These are phyloP conservation scores for Xylaria castorea DNA, from an alignment of 495 filamentous ascomycete species.

Conservation along the genomic window DNA sequence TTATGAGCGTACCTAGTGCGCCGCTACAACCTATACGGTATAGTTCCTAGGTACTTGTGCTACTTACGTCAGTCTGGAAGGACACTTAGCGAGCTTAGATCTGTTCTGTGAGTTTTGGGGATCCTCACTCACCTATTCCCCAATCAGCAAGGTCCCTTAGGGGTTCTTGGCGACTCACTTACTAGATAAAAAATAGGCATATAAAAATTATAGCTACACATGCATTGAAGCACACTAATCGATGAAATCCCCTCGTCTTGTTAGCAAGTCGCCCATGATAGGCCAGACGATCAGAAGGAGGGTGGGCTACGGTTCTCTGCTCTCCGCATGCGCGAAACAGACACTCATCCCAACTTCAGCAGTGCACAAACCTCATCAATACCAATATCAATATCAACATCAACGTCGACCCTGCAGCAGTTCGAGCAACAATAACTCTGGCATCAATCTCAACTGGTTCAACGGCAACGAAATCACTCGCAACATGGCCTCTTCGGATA, in stretches of 20 bases:
- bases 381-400: background rate
- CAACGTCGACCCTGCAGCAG: constrained; percentile 3
- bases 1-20: background rate
- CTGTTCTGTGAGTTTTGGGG: background rate
- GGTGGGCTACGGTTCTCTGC: constrained; percentile 20
- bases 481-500: constrained; percentile 47
- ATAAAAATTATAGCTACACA: constrained; percentile 9
- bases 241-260: constrained; percentile 13
- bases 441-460: background rate
- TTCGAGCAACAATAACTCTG: constrained; percentile 6
- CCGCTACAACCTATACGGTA: background rate
- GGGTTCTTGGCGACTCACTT: constrained; percentile 13
- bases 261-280: constrained; percentile 8
- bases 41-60: background rate
- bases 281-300: constrained; percentile 14
- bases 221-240: constrained; percentile 14
- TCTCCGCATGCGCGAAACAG: constrained; percentile 24
- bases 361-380: background rate
- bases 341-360: background rate
- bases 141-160: background rate
- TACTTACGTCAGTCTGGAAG: constrained; percentile 2
- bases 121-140: background rate
- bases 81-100: no score
- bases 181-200: background rate
- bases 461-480: background rate